phyloP scores from a whole-genome alignment of 768 basidiomycete genomes.

The Candolleomyces eurysporus region DNA sequence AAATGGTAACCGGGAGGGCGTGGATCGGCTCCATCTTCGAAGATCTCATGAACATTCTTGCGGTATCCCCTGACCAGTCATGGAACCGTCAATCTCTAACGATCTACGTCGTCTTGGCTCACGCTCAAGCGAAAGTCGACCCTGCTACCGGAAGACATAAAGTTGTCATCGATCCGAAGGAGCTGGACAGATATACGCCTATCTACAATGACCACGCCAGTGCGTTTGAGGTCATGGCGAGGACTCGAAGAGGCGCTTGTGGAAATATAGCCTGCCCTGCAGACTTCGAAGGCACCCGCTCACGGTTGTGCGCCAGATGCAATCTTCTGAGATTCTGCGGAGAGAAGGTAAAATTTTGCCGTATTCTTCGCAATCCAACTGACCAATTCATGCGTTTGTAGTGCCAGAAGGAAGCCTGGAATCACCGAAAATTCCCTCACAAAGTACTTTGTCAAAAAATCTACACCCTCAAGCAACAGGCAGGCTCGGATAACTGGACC shows the following conservation, averaged over 20 bases:
- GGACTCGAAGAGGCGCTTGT: neutral
- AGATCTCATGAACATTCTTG: too few species aligned
- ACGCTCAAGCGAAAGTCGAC: too few species aligned
- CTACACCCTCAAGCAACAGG: neutral
- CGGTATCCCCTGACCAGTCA: too few species aligned
- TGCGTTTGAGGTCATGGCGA: neutral
- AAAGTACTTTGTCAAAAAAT: neutral
- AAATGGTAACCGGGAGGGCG: too few species aligned
- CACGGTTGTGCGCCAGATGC: neutral
- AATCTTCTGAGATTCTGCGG: neutral
- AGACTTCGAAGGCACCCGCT: neutral
- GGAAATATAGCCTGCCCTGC: neutral
- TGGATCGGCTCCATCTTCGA: too few species aligned
- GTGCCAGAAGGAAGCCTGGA: neutral
- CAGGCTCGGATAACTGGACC: neutral
- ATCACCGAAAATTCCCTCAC: neutral
- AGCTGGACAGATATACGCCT: too few species aligned
- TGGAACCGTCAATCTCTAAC: too few species aligned
- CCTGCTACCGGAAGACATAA: too few species aligned
- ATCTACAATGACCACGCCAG: too few species aligned
- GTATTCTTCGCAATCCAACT: neutral
- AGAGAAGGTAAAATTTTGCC: neutral
- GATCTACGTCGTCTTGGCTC: too few species aligned
- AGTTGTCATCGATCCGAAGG: too few species aligned
- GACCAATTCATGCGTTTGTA: neutral